Evolutionary conservation across 805 yeast genomes (phyloP).

Genomic region (Lipomyces sp.): DNA sequence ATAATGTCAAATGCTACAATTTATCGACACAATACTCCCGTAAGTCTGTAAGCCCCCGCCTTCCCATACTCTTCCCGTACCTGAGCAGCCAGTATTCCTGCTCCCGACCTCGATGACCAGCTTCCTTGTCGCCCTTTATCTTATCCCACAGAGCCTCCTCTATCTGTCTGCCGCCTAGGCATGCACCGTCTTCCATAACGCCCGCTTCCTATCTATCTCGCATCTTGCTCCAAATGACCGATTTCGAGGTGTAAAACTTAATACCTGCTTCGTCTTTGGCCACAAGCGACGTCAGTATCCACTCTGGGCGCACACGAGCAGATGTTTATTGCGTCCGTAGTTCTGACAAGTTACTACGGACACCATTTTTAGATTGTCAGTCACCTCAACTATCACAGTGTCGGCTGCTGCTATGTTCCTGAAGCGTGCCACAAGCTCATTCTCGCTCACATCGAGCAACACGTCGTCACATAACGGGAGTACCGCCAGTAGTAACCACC

Average conservation of each 20-base stretch:
- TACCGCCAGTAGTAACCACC: background rate
- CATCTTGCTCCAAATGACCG: background rate
- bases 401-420: slow-evolving; percentile 20
- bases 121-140: background rate
- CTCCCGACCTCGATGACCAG: background rate
- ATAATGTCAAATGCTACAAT: too few relatives aligned
- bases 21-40: too few relatives aligned
- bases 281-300: background rate
- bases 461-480: slow-evolving; percentile 2
- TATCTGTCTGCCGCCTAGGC: background rate
- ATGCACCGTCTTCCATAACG: background rate
- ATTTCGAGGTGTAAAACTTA: background rate
- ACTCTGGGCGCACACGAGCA: background rate
- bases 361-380: background rate
- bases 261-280: background rate
- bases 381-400: background rate
- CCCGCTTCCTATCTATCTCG: background rate
- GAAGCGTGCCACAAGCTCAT: slow-evolving; percentile 22
- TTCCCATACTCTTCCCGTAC: too few relatives aligned
- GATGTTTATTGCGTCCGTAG: background rate
- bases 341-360: background rate
- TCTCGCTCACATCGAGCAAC: slow-evolving; percentile 6
- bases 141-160: background rate
- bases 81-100: background rate
- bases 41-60: too few relatives aligned